Base-by-base conservation (phyloP, 495 filamentous ascomycete species). In the Podospora bellae-mahoneyi region DNA sequence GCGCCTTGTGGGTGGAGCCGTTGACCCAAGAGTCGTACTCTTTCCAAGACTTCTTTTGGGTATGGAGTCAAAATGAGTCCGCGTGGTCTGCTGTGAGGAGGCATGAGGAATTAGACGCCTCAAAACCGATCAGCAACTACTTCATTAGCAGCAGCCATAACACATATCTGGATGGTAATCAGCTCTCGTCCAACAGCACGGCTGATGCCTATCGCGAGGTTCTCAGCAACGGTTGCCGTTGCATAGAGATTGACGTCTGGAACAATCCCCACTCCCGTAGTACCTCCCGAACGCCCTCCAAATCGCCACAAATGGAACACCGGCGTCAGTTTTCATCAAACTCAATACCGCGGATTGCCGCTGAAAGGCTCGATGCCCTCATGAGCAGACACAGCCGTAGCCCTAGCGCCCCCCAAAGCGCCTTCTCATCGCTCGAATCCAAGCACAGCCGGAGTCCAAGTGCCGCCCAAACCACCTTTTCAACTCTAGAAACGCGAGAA, bases 211-310 rank as follows among this genome's bases (percentile, higher is more conserved):
- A 97, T 76, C 90, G 86, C 66, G 87, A 78, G 77, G 80, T 77
- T 3, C 86, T 97, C 4, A 79, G 85, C 18, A 85, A 86, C 54
- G 92, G 93, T 30, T 96, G 94, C 71, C 86, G 95, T 34, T 97
- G 92, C 69, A 92, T 97, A 34, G 94, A 97, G 76, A 96, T 98
- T 71, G 94, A 98, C 75, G 93, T 97, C 9, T 97, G 93, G 92
- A 91, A 98, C 78, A 91, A 93, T 2, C 39, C 39, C 39, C 18
- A 48, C 39, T 48, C 68, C 77, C 4, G 55, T 66, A 58, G 16
- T 26, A 10, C 5, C 2, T 68, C 75, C 20, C 72, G 73, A 13
- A 65, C 69, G 0, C 65, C 71, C 2, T 78, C 78, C 55, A 75
- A 70, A 34, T 75, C 75, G 3, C 77, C 78, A 16, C 39, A 66